Evolutionary conservation across 306 rosid genomes (phyloP).

Genomic region (Rosa multiflora): DNA sequence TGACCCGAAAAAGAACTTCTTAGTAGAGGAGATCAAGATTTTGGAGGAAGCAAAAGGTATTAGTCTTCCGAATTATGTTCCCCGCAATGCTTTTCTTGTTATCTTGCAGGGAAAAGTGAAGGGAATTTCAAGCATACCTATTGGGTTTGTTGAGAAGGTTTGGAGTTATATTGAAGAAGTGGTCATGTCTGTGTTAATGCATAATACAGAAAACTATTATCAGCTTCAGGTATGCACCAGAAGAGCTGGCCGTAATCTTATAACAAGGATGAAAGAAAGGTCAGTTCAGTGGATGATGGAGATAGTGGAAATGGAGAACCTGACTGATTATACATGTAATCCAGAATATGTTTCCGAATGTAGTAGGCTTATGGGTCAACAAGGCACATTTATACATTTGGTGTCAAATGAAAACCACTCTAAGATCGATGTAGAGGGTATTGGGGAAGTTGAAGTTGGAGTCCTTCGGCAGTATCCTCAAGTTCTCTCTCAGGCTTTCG

Average conservation of each 20-base stretch:
- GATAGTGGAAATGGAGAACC: neutral
- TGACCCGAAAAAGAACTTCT: neutral
- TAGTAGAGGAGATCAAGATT: neutral
- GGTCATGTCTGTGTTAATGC: neutral
- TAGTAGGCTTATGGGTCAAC: neutral
- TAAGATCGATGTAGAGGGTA: neutral
- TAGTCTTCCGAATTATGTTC: neutral
- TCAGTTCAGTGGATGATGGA: neutral
- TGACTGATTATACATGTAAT: neutral
- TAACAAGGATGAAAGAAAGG: constrained; percentile 6
- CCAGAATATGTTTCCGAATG: neutral
- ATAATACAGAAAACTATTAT: neutral
- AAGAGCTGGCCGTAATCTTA: neutral
- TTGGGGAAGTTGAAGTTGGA: neutral
- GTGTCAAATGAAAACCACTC: neutral
- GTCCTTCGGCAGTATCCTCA: neutral
- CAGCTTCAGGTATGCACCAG: neutral
- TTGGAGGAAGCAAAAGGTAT: neutral
- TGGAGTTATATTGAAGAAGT: neutral
- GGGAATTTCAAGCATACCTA: neutral
- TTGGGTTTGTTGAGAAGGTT: neutral
- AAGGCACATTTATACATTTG: neutral
- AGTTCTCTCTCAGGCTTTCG: neutral
- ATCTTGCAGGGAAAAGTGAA: constrained; percentile 2
- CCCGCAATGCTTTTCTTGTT: neutral